Evolutionary conservation across 169 alveolate species (phyloP).

Genomic region (Plasmodium vinckei): DNA sequence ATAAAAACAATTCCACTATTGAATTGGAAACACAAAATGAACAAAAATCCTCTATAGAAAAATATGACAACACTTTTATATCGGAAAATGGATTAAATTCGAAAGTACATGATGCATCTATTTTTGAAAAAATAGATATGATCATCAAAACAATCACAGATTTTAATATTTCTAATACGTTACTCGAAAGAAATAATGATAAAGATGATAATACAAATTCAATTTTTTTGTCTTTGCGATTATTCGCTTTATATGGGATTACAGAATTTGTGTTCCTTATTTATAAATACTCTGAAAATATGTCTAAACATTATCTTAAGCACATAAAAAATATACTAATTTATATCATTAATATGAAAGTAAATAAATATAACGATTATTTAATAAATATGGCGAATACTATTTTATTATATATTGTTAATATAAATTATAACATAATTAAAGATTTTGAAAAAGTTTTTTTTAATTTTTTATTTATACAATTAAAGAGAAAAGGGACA

Average conservation of each 20-base stretch:
- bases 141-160: conserved; percentile 31
- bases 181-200: background rate
- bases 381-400: conserved; percentile 11
- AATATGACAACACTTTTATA: background rate
- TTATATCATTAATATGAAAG: conserved; percentile 5
- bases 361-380: conserved; percentile 9
- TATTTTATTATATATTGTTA: conserved; percentile 10
- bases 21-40: background rate
- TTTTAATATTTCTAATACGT: background rate
- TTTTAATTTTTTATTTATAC: conserved; percentile 63
- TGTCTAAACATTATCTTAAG: conserved; percentile 15
- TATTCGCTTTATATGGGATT: background rate
- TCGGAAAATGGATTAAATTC: background rate
- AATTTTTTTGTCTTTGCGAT: background rate
- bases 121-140: conserved; percentile 40
- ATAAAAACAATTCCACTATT: background rate
- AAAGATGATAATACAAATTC: conserved; percentile 2
- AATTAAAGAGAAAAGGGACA: conserved; percentile 10
- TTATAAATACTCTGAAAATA: background rate
- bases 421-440: conserved; percentile 12
- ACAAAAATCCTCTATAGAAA: background rate
- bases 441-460: conserved; percentile 62
- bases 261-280: conserved; percentile 20
- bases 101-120: too few relatives aligned
- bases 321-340: conserved; percentile 17